Conservation (phyloP, 148 eudicot species). For the Amaranthus palmeri region DNA sequence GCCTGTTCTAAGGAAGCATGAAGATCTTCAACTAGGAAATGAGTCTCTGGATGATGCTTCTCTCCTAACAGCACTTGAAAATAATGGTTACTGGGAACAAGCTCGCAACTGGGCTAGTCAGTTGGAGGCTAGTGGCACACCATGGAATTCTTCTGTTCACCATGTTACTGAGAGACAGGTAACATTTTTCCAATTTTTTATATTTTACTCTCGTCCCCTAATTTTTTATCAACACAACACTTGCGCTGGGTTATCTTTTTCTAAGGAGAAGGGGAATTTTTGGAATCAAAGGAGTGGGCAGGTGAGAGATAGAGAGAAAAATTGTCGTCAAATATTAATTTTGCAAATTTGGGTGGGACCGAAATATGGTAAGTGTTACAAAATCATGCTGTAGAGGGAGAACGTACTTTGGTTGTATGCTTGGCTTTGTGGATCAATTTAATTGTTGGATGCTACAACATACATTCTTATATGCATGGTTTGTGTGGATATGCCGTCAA, state of each 20-base stretch:
- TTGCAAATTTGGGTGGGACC: no score
- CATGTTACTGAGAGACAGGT: constrained; percentile 98
- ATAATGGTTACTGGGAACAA: constrained; percentile 89
- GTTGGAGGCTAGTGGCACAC: constrained; percentile 78
- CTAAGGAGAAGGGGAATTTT: no score
- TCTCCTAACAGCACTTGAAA: constrained; percentile 67
- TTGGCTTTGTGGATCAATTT: constrained; percentile 6
- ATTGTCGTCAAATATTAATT: no score
- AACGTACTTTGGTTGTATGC: background rate
- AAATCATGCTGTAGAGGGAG: no score
- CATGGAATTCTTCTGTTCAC: constrained; percentile 73
- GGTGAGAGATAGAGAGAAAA: no score
- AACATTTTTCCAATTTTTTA: background rate
- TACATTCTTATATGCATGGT: background rate
- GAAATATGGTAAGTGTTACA: no score
- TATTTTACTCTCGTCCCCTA: background rate
- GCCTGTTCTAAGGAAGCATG: constrained; percentile 71
- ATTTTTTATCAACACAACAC: background rate
- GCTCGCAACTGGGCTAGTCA: constrained; percentile 90
- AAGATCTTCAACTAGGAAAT: constrained; percentile 66
- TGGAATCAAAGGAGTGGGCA: no score
- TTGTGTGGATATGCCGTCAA: background rate
- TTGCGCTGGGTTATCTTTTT: no score
- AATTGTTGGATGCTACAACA: constrained; percentile 1
- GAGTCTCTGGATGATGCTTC: constrained; percentile 81